Evolutionary conservation across 2,329 filamentous ascomycete genomes (phyloP), one percentile per base, ranked within the genome.

Genomic region (Cercospora canescens): DNA sequence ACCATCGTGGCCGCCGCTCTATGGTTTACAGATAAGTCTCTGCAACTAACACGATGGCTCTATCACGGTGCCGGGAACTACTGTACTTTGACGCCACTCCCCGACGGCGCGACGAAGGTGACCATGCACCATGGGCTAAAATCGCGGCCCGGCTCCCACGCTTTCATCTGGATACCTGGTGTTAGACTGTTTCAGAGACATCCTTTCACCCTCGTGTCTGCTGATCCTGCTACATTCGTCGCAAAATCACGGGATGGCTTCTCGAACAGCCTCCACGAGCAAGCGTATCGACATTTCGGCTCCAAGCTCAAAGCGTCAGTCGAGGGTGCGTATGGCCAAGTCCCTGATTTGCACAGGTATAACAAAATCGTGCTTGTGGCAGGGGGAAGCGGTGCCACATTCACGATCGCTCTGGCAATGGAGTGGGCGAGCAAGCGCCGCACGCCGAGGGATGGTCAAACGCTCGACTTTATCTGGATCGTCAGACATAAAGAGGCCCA

Each of bases 371-470:
- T 89, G 1, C 75, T 89, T 1, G 74, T 89, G 6, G 85, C 87
- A n/a, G 87, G 87, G 12, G 85, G 85, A 21, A 88, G 85, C 59
- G 88, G 88, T 1, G 84, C 83, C 16, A 86, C 85, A 0, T 88
- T 86, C 68, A 85, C 83, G 0, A 74, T 87, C 24, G 86, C 86
- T 1, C 73, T 87, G 11, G 85, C 87, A 57, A 77, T 88, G 24
- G 76, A 87, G 2, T 79, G 80, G 68, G 62, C 65, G 2, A 64
- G 69, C 45, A 68, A 62, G 37, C 48, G 52, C 70, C 79, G n/a
- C 9, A 67, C 58, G 76, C 77, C 16, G 72, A 77, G 5, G 81
- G 81, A 67, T 6, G 86, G 83, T 0, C 80, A 84, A 52, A 79
- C 81, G 41, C 77, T 88, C 32, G 82, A 82, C 1, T 87, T 74